Percentiles rank a stretch among this genome's conserved stretches.
phyloP scores from a whole-genome alignment of 1,284 basidiomycete species.

The Apiotrichum veenhuisii region DNA sequence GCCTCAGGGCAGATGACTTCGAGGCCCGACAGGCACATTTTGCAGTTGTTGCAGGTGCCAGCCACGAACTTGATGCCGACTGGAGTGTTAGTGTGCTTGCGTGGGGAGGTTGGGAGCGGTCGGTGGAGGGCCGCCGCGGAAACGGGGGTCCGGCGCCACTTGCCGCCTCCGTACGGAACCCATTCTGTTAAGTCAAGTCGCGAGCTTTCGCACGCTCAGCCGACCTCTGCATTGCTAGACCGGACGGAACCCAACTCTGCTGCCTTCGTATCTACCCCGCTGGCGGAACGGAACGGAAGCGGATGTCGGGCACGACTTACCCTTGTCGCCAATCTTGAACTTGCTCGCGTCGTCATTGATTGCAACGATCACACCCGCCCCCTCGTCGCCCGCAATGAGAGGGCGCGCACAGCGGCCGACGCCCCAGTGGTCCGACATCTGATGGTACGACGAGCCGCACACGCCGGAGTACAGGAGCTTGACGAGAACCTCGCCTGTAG shows the following conservation, averaged over 20 bases:
- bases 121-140: no score
- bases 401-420: conserved; percentile 54
- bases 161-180: no score
- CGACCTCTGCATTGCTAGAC: no score
- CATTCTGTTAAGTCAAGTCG: no score
- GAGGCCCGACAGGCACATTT: conserved; percentile 64
- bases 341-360: conserved; percentile 63
- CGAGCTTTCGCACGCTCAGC: no score
- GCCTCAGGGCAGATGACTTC: conserved; percentile 60
- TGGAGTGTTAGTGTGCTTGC: neutral
- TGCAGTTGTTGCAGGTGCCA: conserved; percentile 65
- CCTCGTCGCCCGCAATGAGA: conserved; percentile 60
- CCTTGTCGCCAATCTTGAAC: conserved; percentile 17
- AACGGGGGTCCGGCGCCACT: no score
- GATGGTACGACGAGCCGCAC: conserved; percentile 59
- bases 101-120: no score
- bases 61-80: conserved; percentile 79
- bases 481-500: conserved; percentile 9
- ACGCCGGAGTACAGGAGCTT: conserved; percentile 55
- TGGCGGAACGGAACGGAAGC: no score
- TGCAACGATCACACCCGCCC: conserved; percentile 60
- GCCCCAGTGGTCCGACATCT: neutral
- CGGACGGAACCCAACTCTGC: no score
- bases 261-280: no score
- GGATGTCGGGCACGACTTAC: no score